These are phyloP conservation scores for Salix viminalis DNA, from an alignment of 345 rosid genomes.

Conservation along the genomic window DNA sequence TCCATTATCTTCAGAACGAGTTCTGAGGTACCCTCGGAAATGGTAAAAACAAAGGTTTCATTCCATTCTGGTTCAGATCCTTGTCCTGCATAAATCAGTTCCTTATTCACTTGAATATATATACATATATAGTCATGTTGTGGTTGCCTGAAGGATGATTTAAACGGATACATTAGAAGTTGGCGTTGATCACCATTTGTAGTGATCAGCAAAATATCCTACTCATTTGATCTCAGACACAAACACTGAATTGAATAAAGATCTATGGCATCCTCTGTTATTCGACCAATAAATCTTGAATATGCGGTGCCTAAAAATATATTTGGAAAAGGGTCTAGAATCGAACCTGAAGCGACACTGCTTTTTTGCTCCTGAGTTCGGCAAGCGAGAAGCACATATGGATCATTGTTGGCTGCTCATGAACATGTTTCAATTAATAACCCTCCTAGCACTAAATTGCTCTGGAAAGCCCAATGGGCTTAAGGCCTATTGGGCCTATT, in stretches of 20 bases:
- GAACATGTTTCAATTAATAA: no score
- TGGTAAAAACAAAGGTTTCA: conserved; percentile 29
- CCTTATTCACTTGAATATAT: neutral
- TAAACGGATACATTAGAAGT: no score
- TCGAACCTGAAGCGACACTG: conserved; percentile 58
- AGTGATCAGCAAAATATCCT: no score
- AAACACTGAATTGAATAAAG: neutral
- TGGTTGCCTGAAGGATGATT: no score
- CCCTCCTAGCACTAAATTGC: no score
- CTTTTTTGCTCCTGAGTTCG: conserved; percentile 75
- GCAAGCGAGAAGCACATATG: conserved; percentile 57
- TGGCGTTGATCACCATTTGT: no score
- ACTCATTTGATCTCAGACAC: no score
- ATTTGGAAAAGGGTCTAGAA: neutral
- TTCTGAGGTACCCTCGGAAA: conserved; percentile 19
- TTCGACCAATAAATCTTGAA: neutral
- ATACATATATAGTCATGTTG: no score
- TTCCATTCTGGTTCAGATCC: conserved; percentile 36
- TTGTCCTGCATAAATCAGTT: conserved; percentile 32
- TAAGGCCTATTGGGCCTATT: no score
- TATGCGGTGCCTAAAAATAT: no score
- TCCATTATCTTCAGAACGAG: conserved; percentile 30
- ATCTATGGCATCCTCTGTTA: no score
- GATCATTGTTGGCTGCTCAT: conserved; percentile 57
- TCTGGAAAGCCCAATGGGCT: no score